Evolutionary conservation across 805 yeast genomes (phyloP).

Genomic region (Saccharomycopsis schoenii): DNA sequence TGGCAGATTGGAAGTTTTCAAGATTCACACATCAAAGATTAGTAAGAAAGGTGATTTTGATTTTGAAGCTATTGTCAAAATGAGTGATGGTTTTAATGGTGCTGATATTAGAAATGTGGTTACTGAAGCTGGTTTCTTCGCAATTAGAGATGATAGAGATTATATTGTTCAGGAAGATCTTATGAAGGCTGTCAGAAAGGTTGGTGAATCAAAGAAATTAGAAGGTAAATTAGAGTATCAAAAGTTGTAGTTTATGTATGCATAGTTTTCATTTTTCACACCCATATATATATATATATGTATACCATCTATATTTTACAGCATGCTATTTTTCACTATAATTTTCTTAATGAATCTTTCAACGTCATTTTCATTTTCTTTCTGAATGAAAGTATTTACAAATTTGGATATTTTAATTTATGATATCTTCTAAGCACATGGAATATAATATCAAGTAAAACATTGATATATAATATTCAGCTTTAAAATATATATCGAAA

Average conservation of each 20-base stretch:
- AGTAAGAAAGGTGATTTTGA: constrained; percentile 92
- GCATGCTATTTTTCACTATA: neutral
- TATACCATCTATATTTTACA: no score
- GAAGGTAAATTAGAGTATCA: constrained; percentile 95
- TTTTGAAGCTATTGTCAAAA: constrained; percentile 92
- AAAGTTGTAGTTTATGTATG: constrained; percentile 44
- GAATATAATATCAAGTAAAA: no score
- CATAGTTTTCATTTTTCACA: neutral
- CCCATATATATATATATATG: neutral
- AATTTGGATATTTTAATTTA: no score
- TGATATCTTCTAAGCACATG: no score
- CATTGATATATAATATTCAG: no score
- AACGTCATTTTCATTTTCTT: neutral
- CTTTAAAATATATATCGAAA: neutral
- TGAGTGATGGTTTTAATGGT: constrained; percentile 99
- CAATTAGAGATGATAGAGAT: constrained; percentile 95
- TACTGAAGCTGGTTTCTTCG: constrained; percentile 98
- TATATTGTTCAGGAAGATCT: constrained; percentile 86
- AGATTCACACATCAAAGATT: constrained; percentile 81
- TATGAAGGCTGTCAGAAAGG: constrained; percentile 97
- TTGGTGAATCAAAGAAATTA: constrained; percentile 90
- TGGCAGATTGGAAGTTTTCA: constrained; percentile 87
- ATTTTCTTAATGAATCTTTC: neutral
- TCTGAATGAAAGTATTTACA: neutral
- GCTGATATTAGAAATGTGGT: constrained; percentile 95